These are phyloP conservation scores for Heterobasidion irregulare DNA, from an alignment of 1,284 basidiomycete genomes.

Conservation along the genomic window DNA sequence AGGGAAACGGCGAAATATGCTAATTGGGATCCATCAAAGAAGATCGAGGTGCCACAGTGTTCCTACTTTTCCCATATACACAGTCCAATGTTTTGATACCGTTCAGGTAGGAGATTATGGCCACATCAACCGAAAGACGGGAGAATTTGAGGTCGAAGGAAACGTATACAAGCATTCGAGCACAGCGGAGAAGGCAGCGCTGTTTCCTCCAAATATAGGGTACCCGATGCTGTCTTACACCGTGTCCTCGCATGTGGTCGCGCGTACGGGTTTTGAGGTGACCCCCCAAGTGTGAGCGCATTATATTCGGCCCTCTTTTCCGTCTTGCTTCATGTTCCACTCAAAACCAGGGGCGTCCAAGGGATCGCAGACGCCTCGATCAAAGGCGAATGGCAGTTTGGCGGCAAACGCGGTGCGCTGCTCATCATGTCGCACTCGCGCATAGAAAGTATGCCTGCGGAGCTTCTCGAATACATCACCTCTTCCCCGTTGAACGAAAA, in stretches of 20 bases:
- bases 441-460: neutral
- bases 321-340: neutral
- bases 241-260: neutral
- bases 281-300: neutral
- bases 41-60: neutral
- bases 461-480: neutral
- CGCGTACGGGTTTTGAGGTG: neutral
- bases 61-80: neutral
- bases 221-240: neutral
- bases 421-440: neutral
- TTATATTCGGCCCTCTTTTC: neutral
- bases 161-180: neutral
- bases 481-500: neutral
- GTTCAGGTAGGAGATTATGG: slow-evolving; percentile 3
- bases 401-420: neutral
- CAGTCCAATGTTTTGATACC: neutral
- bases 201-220: no score
- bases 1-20: neutral
- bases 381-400: neutral
- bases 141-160: slow-evolving; percentile 1
- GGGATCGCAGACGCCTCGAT: neutral
- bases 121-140: neutral
- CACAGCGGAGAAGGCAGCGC: neutral
- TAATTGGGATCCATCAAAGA: neutral
- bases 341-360: neutral